Base-by-base conservation (phyloP, 2,329 filamentous ascomycete genomes). In the Diaporthe destruens region DNA sequence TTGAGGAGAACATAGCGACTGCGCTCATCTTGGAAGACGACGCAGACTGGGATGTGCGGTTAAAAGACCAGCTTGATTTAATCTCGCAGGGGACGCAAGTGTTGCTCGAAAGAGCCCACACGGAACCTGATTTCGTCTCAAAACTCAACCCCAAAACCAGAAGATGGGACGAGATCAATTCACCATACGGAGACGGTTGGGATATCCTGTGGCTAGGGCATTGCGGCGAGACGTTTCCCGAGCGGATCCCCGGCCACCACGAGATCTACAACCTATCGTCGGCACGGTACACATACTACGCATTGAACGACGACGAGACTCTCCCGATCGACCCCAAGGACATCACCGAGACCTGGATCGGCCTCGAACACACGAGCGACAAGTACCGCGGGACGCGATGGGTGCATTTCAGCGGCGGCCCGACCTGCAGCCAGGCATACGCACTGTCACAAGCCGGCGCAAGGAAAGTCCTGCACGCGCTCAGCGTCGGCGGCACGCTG, bases 11-110 rank as follows among this genome's bases (percentile, higher is more conserved):
- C 12, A 69, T 84, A 14, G 75, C 79, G 18, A 80, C 79, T 8
- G 82, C 82, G 1, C 75, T 84, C 7, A 81, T 84, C 39, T 76
- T 84, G 71, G 82, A 84, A 75, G 82, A 84, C 59, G 82, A 84
- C 69, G 78, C 81, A 65, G 82, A 84, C 72, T 84, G 81, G 82
- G 82, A 84, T 72, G 77, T 83, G 16, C 76, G 78, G 2, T 75
- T 84, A 49, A 80, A 80, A 65, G 65, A 75, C 0, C 80, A 83
- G 49, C 76, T 83, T n/a, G 75, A 77, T 23, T 75, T 77, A 56
- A 75, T 82, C 25, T 78, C 80, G 7, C 74, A 77, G 36, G 80
- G 79, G 69, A 78, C 80, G 71, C 77, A 81, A 70, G 74, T 79
- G 74, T 72, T 82, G 20, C 73, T 79, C 18, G 77, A 79, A 61